Evolutionary conservation across 2,329 filamentous ascomycete genomes (phyloP).

Genomic region (Tothia fuscella): DNA sequence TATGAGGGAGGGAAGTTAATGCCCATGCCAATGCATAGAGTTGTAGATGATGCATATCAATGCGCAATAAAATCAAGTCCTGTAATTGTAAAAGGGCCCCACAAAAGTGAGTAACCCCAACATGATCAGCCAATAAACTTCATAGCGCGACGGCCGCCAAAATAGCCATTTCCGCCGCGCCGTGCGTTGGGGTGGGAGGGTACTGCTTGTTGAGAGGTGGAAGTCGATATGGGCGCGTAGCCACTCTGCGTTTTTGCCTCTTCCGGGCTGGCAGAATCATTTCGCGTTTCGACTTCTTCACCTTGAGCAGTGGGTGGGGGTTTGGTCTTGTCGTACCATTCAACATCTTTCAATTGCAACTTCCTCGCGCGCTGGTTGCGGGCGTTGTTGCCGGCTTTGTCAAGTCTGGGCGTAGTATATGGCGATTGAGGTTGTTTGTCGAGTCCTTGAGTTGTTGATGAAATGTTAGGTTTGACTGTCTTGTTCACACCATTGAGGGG

Average conservation of each 20-base stretch:
- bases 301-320: background rate
- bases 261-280: constrained; percentile 1
- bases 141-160: background rate
- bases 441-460: constrained; percentile 9
- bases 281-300: background rate
- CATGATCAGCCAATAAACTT: constrained; percentile 2
- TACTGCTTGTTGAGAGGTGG: background rate
- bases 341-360: constrained; percentile 89
- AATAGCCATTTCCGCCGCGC: constrained; percentile 2
- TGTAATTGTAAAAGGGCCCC: too few species aligned
- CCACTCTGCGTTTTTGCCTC: background rate
- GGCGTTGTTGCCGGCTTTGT: constrained; percentile 50
- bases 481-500: too few species aligned
- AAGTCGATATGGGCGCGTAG: background rate
- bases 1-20: too few species aligned
- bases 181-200: background rate
- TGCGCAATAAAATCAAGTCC: too few species aligned
- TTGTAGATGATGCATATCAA: too few species aligned
- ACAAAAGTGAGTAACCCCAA: too few species aligned
- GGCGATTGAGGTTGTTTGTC: constrained; percentile 18
- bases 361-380: constrained; percentile 75
- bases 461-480: constrained; percentile 30
- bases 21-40: too few species aligned
- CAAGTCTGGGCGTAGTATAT: constrained; percentile 24
- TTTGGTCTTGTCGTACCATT: constrained; percentile 52